Evolutionary conservation across 805 yeast species (phyloP).

Genomic region (Metschnikowia lochheadii): DNA sequence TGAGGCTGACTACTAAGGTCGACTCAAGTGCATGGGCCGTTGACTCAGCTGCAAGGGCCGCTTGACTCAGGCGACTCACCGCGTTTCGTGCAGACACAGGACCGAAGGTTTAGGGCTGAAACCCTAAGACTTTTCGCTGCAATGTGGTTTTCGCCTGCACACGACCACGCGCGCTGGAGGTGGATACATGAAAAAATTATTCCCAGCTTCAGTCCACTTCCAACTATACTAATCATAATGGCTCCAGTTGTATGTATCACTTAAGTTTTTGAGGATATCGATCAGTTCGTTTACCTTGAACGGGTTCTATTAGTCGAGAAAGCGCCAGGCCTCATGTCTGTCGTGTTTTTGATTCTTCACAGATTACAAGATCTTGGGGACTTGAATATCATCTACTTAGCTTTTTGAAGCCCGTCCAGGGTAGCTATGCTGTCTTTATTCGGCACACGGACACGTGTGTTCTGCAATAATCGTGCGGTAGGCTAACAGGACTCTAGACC

Average conservation of each 20-base stretch:
- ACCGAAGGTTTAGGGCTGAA: constrained; percentile 6
- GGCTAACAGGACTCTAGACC: constrained; percentile 70
- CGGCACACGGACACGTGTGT: constrained; percentile 17
- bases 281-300: constrained; percentile 34
- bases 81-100: not conserved
- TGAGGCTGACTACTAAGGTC: not conserved
- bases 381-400: constrained; percentile 10
- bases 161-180: constrained; percentile 6
- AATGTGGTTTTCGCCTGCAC: not conserved
- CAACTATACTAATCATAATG: constrained; percentile 43
- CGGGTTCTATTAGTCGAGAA: constrained; percentile 23
- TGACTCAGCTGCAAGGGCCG: constrained; percentile 1
- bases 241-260: constrained; percentile 85
- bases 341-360: constrained; percentile 1
- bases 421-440: constrained; percentile 47
- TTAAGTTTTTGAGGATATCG: constrained; percentile 17
- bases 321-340: not conserved
- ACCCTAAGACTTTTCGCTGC: constrained; percentile 4
- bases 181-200: not conserved
- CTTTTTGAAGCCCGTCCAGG: constrained; percentile 37
- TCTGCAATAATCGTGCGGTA: constrained; percentile 54
- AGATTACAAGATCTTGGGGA: constrained; percentile 1
- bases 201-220: constrained; percentile 3
- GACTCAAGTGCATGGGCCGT: constrained; percentile 1
- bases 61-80: not conserved